A percentile compares a stretch with the other conserved stretches of the same genome.
Evolutionary conservation across 2,329 filamentous ascomycete species (phyloP).

Genomic region (Botryotinia calthae): DNA sequence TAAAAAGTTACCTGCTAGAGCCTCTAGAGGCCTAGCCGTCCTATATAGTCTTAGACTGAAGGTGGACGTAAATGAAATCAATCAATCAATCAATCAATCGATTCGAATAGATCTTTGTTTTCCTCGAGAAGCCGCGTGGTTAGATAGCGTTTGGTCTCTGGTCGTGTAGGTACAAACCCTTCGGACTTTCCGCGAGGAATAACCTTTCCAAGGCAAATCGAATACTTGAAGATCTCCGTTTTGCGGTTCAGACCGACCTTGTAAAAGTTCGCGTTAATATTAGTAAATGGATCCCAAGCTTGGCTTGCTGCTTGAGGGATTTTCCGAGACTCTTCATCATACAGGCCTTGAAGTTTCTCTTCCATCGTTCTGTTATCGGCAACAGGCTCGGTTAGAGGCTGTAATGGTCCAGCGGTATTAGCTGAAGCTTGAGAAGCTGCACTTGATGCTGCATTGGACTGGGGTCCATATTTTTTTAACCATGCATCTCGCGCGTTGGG

Average conservation of each 20-base stretch:
- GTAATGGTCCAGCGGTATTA: neutral
- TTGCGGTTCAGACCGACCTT: neutral
- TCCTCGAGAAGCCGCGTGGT: neutral
- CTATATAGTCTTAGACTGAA: no score
- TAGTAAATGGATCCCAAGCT: neutral
- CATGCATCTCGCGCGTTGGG: neutral
- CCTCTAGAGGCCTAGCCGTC: no score
- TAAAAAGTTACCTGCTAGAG: no score
- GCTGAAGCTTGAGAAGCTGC: neutral
- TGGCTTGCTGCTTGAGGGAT: neutral
- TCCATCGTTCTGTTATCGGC: neutral
- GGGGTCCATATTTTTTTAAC: neutral
- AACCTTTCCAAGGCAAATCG: neutral
- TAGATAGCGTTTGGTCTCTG: slow-evolving; percentile 3
- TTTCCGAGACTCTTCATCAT: neutral
- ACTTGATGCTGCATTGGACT: neutral
- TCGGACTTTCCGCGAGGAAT: neutral
- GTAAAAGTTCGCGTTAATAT: neutral
- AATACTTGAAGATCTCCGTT: neutral
- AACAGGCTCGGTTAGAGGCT: neutral
- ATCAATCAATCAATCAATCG: no score
- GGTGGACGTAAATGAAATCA: no score
- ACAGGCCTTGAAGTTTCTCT: neutral
- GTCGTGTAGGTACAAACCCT: neutral
- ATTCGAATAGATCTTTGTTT: neutral